These are phyloP conservation scores for Calonectria hawksworthii DNA, from an alignment of 2,329 filamentous ascomycete species.

Conservation along the genomic window DNA sequence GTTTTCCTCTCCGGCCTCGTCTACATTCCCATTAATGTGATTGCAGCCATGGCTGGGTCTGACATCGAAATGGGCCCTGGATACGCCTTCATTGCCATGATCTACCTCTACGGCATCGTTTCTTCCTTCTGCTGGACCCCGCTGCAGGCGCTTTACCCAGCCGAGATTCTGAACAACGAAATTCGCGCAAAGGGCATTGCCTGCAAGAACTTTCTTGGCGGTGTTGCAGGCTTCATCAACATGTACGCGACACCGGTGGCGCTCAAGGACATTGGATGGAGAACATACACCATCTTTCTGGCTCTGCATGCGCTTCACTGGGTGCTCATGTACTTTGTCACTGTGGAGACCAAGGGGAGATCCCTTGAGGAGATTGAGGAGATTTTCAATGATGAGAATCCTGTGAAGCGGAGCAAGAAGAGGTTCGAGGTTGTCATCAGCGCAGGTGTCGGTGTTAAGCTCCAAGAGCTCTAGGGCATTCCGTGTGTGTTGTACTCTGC, in stretches of 20 bases:
- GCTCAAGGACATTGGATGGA: constrained; percentile 15
- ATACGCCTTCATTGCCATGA: constrained; percentile 12
- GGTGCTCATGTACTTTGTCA: constrained; percentile 6
- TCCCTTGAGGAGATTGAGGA: constrained; percentile 18
- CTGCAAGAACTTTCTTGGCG: constrained; percentile 7
- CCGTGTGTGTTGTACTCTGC: too few relatives aligned
- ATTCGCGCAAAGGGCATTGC: constrained; percentile 23
- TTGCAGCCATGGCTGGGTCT: background rate
- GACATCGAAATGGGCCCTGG: background rate
- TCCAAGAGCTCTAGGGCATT: background rate
- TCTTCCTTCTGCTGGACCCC: constrained; percentile 19
- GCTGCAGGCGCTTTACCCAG: constrained; percentile 13
- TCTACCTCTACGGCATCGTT: constrained; percentile 16
- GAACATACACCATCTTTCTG: constrained; percentile 13
- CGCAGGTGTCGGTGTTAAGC: background rate
- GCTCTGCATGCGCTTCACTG: background rate
- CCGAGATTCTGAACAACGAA: constrained; percentile 14
- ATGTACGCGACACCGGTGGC: constrained; percentile 8
- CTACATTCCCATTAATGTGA: constrained; percentile 11
- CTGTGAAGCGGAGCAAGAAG: constrained; percentile 2
- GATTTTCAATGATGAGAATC: background rate
- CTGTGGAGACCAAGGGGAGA: constrained; percentile 12
- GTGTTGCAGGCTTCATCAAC: constrained; percentile 18
- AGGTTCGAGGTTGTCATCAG: background rate
- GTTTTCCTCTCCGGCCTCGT: background rate